A percentile compares a stretch with the other conserved stretches of the same genome.
phyloP scores from a whole-genome alignment of 805 yeast species.

The Candida michaelii region DNA sequence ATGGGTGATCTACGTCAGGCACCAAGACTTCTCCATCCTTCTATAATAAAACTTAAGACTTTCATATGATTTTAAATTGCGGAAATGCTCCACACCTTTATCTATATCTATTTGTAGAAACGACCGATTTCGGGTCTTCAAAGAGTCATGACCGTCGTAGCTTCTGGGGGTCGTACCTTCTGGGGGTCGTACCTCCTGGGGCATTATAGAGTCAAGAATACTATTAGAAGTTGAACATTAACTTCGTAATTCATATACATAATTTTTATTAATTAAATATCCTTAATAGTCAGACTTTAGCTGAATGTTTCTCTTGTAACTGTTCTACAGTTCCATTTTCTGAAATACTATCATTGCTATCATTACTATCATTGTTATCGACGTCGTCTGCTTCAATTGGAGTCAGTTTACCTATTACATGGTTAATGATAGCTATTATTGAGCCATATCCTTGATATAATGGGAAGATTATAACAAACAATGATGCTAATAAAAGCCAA shows the following conservation, averaged over 20 bases:
- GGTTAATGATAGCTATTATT: slow-evolving; percentile 62
- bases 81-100: no score
- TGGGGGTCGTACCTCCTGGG: no score
- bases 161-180: no score
- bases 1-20: no score
- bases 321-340: slow-evolving; percentile 3
- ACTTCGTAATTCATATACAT: background rate
- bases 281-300: background rate
- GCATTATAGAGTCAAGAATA: no score
- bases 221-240: no score
- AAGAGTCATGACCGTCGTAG: no score
- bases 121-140: no score
- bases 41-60: no score
- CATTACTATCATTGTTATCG: background rate
- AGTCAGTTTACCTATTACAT: slow-evolving; percentile 75
- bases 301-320: slow-evolving; percentile 3
- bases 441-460: slow-evolving; percentile 71
- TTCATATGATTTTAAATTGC: no score
- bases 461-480: slow-evolving; percentile 67
- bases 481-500: slow-evolving; percentile 72
- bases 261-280: background rate
- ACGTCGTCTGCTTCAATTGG: background rate
- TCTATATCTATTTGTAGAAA: no score
- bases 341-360: background rate
- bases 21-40: no score